phyloP scores from a whole-genome alignment of 2,329 filamentous ascomycete species.

The Cyclaneusma minus region DNA sequence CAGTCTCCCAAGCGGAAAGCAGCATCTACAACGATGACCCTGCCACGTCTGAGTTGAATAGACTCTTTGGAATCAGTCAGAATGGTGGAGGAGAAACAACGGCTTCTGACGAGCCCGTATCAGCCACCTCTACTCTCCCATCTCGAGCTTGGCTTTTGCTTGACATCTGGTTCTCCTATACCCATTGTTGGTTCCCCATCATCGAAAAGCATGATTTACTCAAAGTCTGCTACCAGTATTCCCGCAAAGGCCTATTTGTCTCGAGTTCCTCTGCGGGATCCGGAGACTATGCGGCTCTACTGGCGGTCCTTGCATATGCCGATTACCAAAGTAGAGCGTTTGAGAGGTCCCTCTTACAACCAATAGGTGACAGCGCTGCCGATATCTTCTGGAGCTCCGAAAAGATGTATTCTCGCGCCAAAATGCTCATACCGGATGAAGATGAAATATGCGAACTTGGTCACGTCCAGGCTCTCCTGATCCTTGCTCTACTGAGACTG shows the following conservation, averaged over 20 bases:
- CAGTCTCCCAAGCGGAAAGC: too few relatives aligned
- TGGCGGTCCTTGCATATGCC: constrained; percentile 42
- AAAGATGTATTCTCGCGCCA: constrained; percentile 32
- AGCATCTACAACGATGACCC: too few relatives aligned
- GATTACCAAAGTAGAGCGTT: constrained; percentile 32
- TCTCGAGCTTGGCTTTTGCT: constrained; percentile 30
- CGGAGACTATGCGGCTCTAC: constrained; percentile 38
- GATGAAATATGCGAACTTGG: constrained; percentile 31
- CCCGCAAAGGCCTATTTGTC: constrained; percentile 8
- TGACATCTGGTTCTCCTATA: constrained; percentile 61
- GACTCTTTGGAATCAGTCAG: too few relatives aligned
- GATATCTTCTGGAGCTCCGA: constrained; percentile 16
- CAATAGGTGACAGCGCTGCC: constrained; percentile 6
- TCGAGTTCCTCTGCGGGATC: constrained; percentile 8
- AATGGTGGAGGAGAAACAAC: too few relatives aligned
- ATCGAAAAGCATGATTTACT: constrained; percentile 40
- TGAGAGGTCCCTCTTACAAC: constrained; percentile 2
- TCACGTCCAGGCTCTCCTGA: constrained; percentile 38
- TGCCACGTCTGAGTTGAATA: too few relatives aligned
- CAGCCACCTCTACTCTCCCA: constrained; percentile 8
- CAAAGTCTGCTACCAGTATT: constrained; percentile 17
- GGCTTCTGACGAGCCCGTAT: too few relatives aligned
- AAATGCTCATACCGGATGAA: constrained; percentile 30
- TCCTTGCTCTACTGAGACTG: constrained; percentile 48
- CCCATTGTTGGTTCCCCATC: constrained; percentile 63